These are phyloP conservation scores for Alternaria atra DNA, from an alignment of 2,329 filamentous ascomycete species.

Conservation along the genomic window DNA sequence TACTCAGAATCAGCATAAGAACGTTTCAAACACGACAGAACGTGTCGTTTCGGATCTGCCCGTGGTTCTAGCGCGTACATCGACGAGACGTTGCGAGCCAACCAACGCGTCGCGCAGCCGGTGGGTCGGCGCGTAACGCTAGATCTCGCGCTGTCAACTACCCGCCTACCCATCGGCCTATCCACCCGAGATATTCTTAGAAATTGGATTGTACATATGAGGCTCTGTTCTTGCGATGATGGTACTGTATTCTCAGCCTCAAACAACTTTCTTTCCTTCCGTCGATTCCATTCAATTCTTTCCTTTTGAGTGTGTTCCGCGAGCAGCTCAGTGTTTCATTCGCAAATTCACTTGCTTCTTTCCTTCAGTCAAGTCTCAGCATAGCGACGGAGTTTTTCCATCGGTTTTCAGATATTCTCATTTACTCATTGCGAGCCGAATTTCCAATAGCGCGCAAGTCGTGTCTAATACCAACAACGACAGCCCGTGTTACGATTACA, in stretches of 20 bases:
- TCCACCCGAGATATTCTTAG: constrained; percentile 26
- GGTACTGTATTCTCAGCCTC: constrained; percentile 10
- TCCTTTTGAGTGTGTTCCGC: constrained; percentile 27
- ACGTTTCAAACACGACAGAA: constrained; percentile 25
- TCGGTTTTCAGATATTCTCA: not conserved
- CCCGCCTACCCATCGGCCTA: constrained; percentile 13
- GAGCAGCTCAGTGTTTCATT: constrained; percentile 16
- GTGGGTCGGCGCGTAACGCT: constrained; percentile 30
- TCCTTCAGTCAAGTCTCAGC: constrained; percentile 10
- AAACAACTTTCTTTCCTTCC: constrained; percentile 14
- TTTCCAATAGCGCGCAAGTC: constrained; percentile 5
- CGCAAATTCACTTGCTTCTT: constrained; percentile 3
- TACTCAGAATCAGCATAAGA: constrained; percentile 7
- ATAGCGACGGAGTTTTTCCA: constrained; percentile 10
- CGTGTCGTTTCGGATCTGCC: constrained; percentile 21
- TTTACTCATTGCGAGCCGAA: not conserved
- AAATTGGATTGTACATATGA: constrained; percentile 15
- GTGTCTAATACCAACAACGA: not conserved
- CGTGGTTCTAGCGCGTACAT: constrained; percentile 18
- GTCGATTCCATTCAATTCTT: constrained; percentile 14
- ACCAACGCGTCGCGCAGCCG: constrained; percentile 29
- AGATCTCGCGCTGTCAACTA: constrained; percentile 23
- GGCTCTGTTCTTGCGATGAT: constrained; percentile 5
- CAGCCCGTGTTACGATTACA: not conserved
- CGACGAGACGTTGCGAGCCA: constrained; percentile 21